phyloP scores from a whole-genome alignment of 345 rosid genomes.

The Salix arbutifolia region DNA sequence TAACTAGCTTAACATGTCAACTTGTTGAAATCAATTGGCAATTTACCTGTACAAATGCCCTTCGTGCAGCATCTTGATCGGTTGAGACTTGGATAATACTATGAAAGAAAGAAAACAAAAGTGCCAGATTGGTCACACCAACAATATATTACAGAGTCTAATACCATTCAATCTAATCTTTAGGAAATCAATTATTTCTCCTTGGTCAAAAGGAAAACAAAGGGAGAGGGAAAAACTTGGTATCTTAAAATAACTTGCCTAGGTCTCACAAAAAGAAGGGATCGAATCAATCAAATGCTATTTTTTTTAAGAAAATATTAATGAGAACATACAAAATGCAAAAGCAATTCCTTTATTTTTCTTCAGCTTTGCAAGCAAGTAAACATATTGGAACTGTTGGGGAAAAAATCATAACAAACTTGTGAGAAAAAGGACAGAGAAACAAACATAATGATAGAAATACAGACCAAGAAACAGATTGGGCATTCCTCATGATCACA shows the following conservation, averaged over 20 bases:
- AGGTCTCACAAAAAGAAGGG: neutral
- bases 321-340: neutral
- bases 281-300: constrained; percentile 1
- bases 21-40: neutral
- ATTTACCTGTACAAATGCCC: constrained; percentile 91
- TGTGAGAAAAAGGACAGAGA: neutral
- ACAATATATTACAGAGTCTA: neutral
- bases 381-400: neutral
- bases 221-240: neutral
- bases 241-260: neutral
- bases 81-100: constrained; percentile 96
- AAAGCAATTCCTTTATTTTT: neutral
- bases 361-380: neutral
- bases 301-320: neutral
- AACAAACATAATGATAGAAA: neutral
- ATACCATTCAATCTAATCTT: neutral
- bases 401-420: neutral
- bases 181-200: neutral
- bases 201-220: neutral
- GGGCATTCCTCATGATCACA: constrained; percentile 93
- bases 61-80: constrained; percentile 93
- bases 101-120: constrained; percentile 12
- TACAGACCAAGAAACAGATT: constrained; percentile 90
- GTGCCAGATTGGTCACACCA: constrained; percentile 5
- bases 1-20: neutral